phyloP scores from a whole-genome alignment of 1,284 basidiomycete species.

The Melampsora larici-populina region DNA sequence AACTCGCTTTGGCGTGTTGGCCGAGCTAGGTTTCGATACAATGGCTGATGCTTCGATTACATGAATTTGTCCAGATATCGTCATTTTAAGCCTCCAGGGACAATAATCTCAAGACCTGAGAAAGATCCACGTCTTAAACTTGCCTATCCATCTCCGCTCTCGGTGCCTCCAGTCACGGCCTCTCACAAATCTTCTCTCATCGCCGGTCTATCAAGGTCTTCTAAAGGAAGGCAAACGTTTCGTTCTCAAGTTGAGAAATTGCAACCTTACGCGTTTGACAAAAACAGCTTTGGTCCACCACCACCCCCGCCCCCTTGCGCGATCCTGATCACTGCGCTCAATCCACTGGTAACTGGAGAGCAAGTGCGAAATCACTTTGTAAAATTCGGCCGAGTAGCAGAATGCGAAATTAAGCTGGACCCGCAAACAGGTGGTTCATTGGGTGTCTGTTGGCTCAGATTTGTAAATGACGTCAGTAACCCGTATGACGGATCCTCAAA shows the following conservation, averaged over 20 bases:
- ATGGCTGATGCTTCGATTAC: conserved; percentile 10
- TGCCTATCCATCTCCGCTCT: conserved; percentile 45
- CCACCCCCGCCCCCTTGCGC: conserved; percentile 64
- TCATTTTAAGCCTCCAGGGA: conserved; percentile 32
- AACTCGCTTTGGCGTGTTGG: neutral
- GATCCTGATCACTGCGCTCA: conserved; percentile 71
- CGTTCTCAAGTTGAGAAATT: conserved; percentile 18
- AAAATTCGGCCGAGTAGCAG: conserved; percentile 65
- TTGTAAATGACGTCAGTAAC: conserved; percentile 55
- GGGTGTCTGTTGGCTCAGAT: conserved; percentile 77
- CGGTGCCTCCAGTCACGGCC: conserved; percentile 44
- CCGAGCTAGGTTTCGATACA: conserved; percentile 42
- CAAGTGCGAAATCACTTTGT: conserved; percentile 69
- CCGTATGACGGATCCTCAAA: conserved; percentile 46
- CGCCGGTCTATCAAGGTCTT: conserved; percentile 41
- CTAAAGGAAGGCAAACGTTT: conserved; percentile 29
- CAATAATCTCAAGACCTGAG: conserved; percentile 17
- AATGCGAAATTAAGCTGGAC: conserved; percentile 77
- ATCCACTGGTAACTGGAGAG: conserved; percentile 67
- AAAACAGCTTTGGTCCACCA: conserved; percentile 68
- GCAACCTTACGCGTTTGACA: conserved; percentile 64
- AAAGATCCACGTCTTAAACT: conserved; percentile 32
- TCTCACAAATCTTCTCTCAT: conserved; percentile 45
- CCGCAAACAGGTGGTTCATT: conserved; percentile 73
- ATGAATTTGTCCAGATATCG: conserved; percentile 41